These are phyloP conservation scores for Colletotrichum filicis DNA, from an alignment of 2,329 filamentous ascomycete species.

Conservation along the genomic window DNA sequence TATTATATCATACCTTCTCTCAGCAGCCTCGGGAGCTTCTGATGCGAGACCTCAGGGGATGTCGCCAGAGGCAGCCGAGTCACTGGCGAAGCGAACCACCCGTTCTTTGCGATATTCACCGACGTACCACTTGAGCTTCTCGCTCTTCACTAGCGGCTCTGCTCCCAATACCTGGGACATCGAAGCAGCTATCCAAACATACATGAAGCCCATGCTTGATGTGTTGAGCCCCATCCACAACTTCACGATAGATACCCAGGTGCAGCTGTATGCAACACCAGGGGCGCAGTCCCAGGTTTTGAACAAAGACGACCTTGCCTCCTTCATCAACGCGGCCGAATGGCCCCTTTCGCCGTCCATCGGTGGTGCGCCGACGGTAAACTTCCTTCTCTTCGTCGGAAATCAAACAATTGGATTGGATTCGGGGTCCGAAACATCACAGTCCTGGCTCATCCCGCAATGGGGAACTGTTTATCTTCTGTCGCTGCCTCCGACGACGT, in stretches of 20 bases:
- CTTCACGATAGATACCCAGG: slow-evolving; percentile 95
- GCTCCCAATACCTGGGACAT: slow-evolving; percentile 92
- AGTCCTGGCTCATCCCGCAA: slow-evolving; percentile 91
- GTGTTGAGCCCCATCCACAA: slow-evolving; percentile 87
- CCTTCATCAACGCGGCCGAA: slow-evolving; percentile 97
- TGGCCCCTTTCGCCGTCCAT: slow-evolving; percentile 97
- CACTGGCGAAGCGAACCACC: slow-evolving; percentile 77
- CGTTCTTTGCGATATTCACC: slow-evolving; percentile 91
- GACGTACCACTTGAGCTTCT: slow-evolving; percentile 96
- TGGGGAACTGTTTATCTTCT: slow-evolving; percentile 84
- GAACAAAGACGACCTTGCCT: slow-evolving; percentile 86
- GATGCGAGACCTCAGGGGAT: slow-evolving; percentile 58
- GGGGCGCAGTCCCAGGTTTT: slow-evolving; percentile 74
- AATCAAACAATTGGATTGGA: slow-evolving; percentile 74
- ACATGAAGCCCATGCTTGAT: slow-evolving; percentile 84
- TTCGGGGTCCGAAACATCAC: slow-evolving; percentile 59
- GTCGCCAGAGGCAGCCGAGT: slow-evolving; percentile 63
- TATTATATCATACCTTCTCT: slow-evolving; percentile 81
- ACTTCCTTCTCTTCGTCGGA: slow-evolving; percentile 93
- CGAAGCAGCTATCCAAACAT: slow-evolving; percentile 80
- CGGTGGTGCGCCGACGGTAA: slow-evolving; percentile 90
- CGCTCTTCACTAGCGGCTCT: slow-evolving; percentile 85
- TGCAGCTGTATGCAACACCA: slow-evolving; percentile 88
- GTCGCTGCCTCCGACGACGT: slow-evolving; percentile 51
- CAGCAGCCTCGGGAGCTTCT: slow-evolving; percentile 64